Evolutionary conservation across 345 rosid species (phyloP).

Genomic region (Moricandia arvensis): DNA sequence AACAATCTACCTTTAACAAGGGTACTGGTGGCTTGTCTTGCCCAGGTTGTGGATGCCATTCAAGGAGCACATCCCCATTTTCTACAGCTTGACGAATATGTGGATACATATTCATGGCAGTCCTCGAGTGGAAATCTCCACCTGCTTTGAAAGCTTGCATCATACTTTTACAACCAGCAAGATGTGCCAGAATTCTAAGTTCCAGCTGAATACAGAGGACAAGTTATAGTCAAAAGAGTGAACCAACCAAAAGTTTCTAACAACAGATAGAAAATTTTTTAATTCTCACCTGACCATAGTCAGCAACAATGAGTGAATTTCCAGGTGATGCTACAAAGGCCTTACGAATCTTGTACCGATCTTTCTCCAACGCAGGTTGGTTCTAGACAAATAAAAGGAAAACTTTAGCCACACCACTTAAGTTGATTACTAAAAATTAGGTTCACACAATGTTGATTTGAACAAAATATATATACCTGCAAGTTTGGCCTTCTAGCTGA

Average conservation of each 20-base stretch:
- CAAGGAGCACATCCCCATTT: constrained; percentile 71
- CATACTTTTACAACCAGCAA: constrained; percentile 90
- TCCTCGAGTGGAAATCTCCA: constrained; percentile 98
- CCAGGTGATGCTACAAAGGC: constrained; percentile 93
- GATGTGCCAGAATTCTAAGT: constrained; percentile 96
- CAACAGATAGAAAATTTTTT: neutral
- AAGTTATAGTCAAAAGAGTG: constrained; percentile 12
- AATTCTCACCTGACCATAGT: constrained; percentile 83
- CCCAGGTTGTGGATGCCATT: constrained; percentile 93
- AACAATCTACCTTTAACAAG: constrained; percentile 56
- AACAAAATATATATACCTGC: constrained; percentile 45
- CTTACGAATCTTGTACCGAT: constrained; percentile 94
- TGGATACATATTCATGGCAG: constrained; percentile 96
- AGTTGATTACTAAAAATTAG: neutral
- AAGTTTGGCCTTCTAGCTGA: constrained; percentile 97
- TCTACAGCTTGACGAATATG: constrained; percentile 80
- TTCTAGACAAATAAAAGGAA: constrained; percentile 50
- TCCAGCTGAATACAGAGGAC: constrained; percentile 60
- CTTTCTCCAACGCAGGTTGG: constrained; percentile 99
- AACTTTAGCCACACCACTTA: neutral
- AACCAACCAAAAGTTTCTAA: neutral
- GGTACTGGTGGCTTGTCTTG: constrained; percentile 97
- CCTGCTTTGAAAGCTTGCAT: constrained; percentile 94
- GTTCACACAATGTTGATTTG: neutral
- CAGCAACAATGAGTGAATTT: constrained; percentile 94